phyloP scores from a whole-genome alignment of 164 flowering plant species.

The Berberis thunbergii region DNA sequence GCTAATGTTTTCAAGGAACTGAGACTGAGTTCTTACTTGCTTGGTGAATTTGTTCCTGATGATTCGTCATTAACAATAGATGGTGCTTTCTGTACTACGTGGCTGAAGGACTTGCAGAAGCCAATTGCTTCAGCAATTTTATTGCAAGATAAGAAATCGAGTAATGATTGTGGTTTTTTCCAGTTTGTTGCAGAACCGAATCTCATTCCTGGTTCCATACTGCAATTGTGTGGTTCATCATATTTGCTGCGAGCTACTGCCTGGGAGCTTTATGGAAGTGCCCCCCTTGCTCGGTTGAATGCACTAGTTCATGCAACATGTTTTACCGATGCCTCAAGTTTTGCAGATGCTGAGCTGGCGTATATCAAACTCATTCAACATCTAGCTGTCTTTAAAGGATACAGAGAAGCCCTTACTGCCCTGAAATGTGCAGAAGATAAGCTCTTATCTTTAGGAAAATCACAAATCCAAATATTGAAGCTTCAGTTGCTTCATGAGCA shows the following conservation, averaged over 20 bases:
- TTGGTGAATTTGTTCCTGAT: conserved; percentile 63
- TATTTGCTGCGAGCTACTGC: conserved; percentile 75
- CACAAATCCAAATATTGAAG: conserved; percentile 58
- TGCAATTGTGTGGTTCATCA: conserved; percentile 76
- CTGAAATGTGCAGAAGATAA: conserved; percentile 70
- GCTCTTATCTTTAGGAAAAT: conserved; percentile 56
- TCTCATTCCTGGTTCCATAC: conserved; percentile 69
- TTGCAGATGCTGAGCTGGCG: conserved; percentile 62
- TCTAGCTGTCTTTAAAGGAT: conserved; percentile 75
- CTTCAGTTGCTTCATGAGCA: conserved; percentile 85
- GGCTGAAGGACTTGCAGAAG: conserved; percentile 71
- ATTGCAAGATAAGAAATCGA: conserved; percentile 39
- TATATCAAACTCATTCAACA: conserved; percentile 84
- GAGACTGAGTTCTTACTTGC: conserved; percentile 63
- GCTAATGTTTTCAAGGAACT: conserved; percentile 80
- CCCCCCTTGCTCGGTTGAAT: conserved; percentile 74
- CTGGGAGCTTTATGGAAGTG: conserved; percentile 95
- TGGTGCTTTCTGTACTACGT: conserved; percentile 69
- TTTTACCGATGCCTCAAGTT: conserved; percentile 74
- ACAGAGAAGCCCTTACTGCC: conserved; percentile 85
- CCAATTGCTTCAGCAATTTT: conserved; percentile 42
- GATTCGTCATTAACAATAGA: conserved; percentile 48
- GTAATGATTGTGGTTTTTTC: conserved; percentile 26
- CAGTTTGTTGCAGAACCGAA: conserved; percentile 59
- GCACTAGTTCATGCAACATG: conserved; percentile 74